A percentile compares a stretch with the other conserved stretches of the same genome.
phyloP scores from a whole-genome alignment of 805 yeast species.

The Pichia californica region DNA sequence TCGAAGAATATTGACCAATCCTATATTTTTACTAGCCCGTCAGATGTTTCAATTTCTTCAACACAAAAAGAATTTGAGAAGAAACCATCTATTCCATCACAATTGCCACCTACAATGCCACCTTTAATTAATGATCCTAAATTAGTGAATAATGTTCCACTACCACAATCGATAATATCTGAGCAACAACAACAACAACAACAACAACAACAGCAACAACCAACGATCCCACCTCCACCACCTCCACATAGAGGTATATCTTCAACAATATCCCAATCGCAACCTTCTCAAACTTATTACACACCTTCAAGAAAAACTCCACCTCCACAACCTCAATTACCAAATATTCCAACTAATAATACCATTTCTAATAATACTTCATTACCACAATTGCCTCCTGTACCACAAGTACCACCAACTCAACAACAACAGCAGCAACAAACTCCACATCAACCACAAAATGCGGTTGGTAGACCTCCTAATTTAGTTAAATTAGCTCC shows the following conservation, averaged over 20 bases:
- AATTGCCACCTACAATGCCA: too few species aligned
- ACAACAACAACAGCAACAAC: too few species aligned
- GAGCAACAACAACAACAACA: too few species aligned
- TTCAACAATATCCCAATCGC: not conserved
- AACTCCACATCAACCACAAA: not conserved
- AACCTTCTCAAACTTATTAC: not conserved
- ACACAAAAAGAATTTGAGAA: too few species aligned
- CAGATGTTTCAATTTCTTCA: too few species aligned
- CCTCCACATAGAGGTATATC: slow-evolving; percentile 5
- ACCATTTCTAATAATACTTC: too few species aligned
- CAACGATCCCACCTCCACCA: slow-evolving; percentile 6
- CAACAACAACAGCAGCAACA: not conserved
- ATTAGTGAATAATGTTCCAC: not conserved
- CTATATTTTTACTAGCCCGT: too few species aligned
- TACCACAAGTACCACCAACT: slow-evolving; percentile 2
- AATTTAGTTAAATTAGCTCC: slow-evolving; percentile 23
- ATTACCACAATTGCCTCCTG: not conserved
- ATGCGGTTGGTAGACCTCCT: slow-evolving; percentile 5
- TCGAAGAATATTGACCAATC: too few species aligned
- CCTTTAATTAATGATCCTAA: too few species aligned
- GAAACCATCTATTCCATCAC: too few species aligned
- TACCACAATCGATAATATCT: not conserved
- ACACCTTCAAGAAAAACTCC: not conserved
- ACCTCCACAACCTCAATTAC: slow-evolving; percentile 2
- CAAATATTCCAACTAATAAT: not conserved